Conservation (phyloP, 2,329 filamentous ascomycete genomes). For the Epichloe bromicola region DNA sequence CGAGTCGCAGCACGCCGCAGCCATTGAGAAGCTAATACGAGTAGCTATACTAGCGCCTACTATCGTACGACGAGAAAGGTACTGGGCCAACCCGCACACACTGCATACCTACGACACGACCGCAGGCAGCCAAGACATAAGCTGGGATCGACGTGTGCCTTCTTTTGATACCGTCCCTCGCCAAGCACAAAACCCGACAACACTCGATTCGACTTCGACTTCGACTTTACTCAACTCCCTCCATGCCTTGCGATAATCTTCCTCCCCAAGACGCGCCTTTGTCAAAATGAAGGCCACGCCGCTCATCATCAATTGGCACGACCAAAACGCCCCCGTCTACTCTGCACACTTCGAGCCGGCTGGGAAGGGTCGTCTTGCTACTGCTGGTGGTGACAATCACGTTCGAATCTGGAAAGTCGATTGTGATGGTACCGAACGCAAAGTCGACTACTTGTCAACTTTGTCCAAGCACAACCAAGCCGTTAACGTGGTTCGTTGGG, state of each 20-base stretch:
- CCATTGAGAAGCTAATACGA: not conserved
- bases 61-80: not conserved
- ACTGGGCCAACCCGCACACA: not conserved
- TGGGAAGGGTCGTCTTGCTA: conserved; percentile 83
- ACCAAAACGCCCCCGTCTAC: conserved; percentile 93
- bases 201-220: no score
- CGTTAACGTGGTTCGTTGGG: conserved; percentile 95
- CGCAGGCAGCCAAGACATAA: not conserved
- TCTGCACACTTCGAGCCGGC: conserved; percentile 92
- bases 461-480: conserved; percentile 90
- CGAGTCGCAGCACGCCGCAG: not conserved
- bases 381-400: conserved; percentile 91
- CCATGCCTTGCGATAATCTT: conserved; percentile 18
- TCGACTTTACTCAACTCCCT: conserved; percentile 5
- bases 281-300: conserved; percentile 84
- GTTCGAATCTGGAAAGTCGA: conserved; percentile 93
- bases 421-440: conserved; percentile 69
- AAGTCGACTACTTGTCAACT: conserved; percentile 83
- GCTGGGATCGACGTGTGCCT: not conserved
- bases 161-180: not conserved
- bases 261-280: conserved; percentile 14
- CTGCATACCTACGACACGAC: not conserved
- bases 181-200: not conserved
- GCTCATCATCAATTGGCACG: conserved; percentile 96
- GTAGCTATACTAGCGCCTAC: not conserved